A percentile compares a stretch with the other conserved stretches of the same genome.
These are phyloP conservation scores for Alopecurus myosuroides DNA, from an alignment of 176 grass and related monocot genomes.

Conservation along the genomic window DNA sequence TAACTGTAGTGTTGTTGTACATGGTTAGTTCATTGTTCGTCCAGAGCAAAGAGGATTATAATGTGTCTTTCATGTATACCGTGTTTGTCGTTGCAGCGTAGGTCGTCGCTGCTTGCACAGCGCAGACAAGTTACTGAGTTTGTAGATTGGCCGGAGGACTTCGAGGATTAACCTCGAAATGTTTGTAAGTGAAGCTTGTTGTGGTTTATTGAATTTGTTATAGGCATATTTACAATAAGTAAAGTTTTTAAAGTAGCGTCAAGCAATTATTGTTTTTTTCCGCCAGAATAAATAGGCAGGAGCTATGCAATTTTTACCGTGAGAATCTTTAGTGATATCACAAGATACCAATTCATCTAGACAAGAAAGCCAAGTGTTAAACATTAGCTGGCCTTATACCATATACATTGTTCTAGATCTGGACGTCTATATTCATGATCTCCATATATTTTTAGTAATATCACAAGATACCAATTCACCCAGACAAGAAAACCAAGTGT, in stretches of 20 bases:
- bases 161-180: constrained; percentile 10
- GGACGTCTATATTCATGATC: too few species aligned
- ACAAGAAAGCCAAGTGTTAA: too few species aligned
- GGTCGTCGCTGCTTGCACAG: constrained; percentile 2
- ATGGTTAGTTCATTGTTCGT: constrained; percentile 27
- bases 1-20: too few species aligned
- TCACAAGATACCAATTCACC: too few species aligned
- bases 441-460: too few species aligned
- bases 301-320: too few species aligned
- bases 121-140: constrained; percentile 20
- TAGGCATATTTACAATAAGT: constrained; percentile 24
- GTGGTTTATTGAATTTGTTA: constrained; percentile 28
- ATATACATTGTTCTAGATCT: too few species aligned
- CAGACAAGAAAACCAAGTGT: too few species aligned
- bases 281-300: too few species aligned
- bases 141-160: constrained; percentile 4
- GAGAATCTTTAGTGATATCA: too few species aligned
- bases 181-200: constrained; percentile 29
- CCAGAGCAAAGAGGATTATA: constrained; percentile 16
- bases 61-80: constrained; percentile 32
- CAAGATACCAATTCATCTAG: too few species aligned
- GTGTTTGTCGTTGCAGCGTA: neutral
- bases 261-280: neutral
- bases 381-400: too few species aligned
- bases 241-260: constrained; percentile 14